These are phyloP conservation scores for Aspergillus panamensis DNA, from an alignment of 495 filamentous ascomycete species.

Conservation along the genomic window DNA sequence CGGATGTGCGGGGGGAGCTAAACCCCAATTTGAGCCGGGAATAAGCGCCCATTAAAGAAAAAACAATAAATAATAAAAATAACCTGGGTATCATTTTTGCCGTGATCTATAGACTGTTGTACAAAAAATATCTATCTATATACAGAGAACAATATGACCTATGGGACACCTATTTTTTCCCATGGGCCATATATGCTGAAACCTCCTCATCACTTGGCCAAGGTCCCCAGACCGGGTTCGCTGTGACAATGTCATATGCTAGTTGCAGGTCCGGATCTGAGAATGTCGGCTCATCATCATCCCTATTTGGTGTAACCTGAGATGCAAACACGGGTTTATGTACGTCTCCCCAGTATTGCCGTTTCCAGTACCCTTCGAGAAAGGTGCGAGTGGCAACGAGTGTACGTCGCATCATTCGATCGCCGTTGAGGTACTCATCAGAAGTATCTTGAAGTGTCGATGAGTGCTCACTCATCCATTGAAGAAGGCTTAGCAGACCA, in stretches of 20 bases:
- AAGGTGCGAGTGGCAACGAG: constrained; percentile 52
- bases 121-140: constrained; percentile 21
- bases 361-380: constrained; percentile 44
- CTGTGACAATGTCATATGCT: constrained; percentile 44
- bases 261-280: constrained; percentile 31
- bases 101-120: constrained; percentile 4
- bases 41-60: too few species aligned
- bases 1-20: constrained; percentile 25
- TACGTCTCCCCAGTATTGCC: background rate
- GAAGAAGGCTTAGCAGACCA: constrained; percentile 47
- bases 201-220: constrained; percentile 56
- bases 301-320: constrained; percentile 1
- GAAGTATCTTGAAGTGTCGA: constrained; percentile 34
- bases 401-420: constrained; percentile 43
- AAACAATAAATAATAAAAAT: too few species aligned
- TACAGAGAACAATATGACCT: constrained; percentile 19
- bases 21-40: constrained; percentile 15
- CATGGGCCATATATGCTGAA: constrained; percentile 36
- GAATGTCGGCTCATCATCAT: constrained; percentile 24
- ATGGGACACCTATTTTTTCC: constrained; percentile 10
- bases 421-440: constrained; percentile 42
- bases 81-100: constrained; percentile 9
- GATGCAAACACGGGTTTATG: background rate
- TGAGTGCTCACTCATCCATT: constrained; percentile 51
- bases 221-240: constrained; percentile 44